phyloP scores from a whole-genome alignment of 73 alveolate genomes.

The Effrenium voratum region DNA sequence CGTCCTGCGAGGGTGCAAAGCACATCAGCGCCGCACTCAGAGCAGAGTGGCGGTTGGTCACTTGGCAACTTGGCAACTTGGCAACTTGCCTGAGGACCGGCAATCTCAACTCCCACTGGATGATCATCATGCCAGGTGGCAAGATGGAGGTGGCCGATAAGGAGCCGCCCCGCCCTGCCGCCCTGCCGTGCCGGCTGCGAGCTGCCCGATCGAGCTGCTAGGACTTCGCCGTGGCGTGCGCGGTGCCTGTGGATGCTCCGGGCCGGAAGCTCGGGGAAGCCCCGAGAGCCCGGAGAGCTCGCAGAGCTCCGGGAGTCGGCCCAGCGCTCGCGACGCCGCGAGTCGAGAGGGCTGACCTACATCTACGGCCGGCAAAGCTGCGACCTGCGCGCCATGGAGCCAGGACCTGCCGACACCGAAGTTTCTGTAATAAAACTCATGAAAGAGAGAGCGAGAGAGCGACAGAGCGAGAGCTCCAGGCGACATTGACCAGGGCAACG shows the following conservation, averaged over 20 bases:
- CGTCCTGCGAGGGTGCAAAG: constrained; percentile 86
- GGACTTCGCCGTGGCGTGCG: constrained; percentile 90
- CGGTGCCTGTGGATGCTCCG: constrained; percentile 93
- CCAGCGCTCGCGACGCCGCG: neutral
- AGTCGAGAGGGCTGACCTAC: constrained; percentile 82
- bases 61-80: neutral
- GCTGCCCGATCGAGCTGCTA: too few relatives aligned
- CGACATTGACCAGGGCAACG: constrained; percentile 92
- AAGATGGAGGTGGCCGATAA: constrained; percentile 77
- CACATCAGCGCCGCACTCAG: constrained; percentile 26
- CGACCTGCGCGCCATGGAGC: constrained; percentile 89
- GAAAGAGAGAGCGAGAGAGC: neutral
- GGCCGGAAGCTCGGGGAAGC: neutral
- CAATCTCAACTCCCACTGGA: constrained; percentile 78
- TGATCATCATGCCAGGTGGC: constrained; percentile 92
- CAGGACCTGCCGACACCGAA: neutral
- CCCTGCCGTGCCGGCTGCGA: neutral
- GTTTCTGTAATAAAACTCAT: neutral
- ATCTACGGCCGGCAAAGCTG: constrained; percentile 92
- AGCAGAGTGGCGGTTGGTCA: neutral
- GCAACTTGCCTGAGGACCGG: constrained; percentile 48
- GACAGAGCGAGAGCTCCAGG: constrained; percentile 14
- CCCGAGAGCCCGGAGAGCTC: neutral
- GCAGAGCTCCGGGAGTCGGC: too few relatives aligned
- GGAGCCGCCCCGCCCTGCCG: neutral